These are phyloP conservation scores for Pouteria campechiana DNA, from an alignment of 179 eudicot genomes.

Conservation along the genomic window DNA sequence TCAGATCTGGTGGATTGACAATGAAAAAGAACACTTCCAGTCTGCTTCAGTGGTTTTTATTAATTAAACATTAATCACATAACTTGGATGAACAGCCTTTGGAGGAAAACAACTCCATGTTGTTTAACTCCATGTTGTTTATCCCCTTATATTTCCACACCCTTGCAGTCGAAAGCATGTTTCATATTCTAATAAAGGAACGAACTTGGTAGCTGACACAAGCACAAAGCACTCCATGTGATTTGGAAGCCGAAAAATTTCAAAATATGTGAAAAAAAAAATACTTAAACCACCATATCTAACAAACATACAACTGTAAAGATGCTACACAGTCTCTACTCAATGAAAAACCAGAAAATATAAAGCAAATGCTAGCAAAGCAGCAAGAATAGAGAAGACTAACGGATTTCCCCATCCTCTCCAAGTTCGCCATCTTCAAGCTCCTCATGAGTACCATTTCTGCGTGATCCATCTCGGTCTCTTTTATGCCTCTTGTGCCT, in stretches of 20 bases:
- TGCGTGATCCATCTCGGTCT: conserved; percentile 59
- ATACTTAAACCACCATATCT: neutral
- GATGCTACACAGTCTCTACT: neutral
- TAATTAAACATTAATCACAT: neutral
- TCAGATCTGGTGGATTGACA: too few relatives aligned
- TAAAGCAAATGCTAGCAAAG: neutral
- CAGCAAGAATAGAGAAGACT: conserved; percentile 3
- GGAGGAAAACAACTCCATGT: neutral
- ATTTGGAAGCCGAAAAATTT: too few relatives aligned
- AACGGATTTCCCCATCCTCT: conserved; percentile 79
- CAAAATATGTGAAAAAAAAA: neutral
- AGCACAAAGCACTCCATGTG: too few relatives aligned
- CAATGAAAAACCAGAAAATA: neutral
- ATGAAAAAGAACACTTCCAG: too few relatives aligned
- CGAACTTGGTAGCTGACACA: too few relatives aligned
- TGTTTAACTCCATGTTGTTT: too few relatives aligned
- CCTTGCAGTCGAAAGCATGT: too few relatives aligned
- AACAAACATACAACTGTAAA: neutral
- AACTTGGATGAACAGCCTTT: neutral
- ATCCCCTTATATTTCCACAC: too few relatives aligned
- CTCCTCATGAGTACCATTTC: conserved; percentile 57
- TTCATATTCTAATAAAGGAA: too few relatives aligned
- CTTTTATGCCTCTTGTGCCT: conserved; percentile 72
- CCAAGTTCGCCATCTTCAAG: conserved; percentile 99
- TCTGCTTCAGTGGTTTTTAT: neutral